phyloP scores from a whole-genome alignment of 2,329 filamentous ascomycete species.

The Neonectria magnoliae region DNA sequence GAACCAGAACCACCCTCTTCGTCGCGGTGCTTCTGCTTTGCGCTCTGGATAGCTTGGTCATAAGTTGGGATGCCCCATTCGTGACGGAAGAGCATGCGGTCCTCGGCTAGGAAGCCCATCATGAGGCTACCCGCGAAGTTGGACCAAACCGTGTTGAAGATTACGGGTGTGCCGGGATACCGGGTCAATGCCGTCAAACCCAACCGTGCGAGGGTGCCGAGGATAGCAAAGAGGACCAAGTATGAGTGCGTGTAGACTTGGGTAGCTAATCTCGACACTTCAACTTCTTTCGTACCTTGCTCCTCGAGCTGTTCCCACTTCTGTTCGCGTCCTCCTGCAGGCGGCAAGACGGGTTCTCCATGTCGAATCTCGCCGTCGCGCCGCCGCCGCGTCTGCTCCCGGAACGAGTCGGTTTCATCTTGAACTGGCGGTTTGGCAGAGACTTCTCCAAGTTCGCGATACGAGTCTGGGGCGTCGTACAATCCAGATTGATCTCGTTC shows the following conservation, averaged over 20 bases:
- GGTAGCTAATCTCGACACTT: slow-evolving; percentile 62
- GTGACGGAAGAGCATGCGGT: slow-evolving; percentile 76
- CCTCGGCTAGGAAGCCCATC: slow-evolving; percentile 87
- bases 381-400: not conserved
- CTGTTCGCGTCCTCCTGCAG: not conserved
- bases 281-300: slow-evolving; percentile 11
- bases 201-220: slow-evolving; percentile 85
- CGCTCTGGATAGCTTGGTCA: slow-evolving; percentile 47
- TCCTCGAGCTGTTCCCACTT: slow-evolving; percentile 25
- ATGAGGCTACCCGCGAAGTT: slow-evolving; percentile 84
- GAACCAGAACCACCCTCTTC: slow-evolving; percentile 48
- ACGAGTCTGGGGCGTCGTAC: slow-evolving; percentile 10
- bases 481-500: slow-evolving; percentile 6
- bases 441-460: slow-evolving; percentile 14
- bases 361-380: not conserved
- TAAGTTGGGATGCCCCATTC: slow-evolving; percentile 67
- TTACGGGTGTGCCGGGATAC: slow-evolving; percentile 80
- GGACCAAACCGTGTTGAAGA: slow-evolving; percentile 83
- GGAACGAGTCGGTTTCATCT: not conserved
- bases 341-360: not conserved
- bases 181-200: slow-evolving; percentile 82
- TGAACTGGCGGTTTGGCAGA: slow-evolving; percentile 4
- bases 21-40: slow-evolving; percentile 47
- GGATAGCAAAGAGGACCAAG: slow-evolving; percentile 83
- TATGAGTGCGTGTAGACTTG: slow-evolving; percentile 80